Evolutionary conservation across 1,284 basidiomycete genomes (phyloP).

Genomic region (Volvariella volvacea): DNA sequence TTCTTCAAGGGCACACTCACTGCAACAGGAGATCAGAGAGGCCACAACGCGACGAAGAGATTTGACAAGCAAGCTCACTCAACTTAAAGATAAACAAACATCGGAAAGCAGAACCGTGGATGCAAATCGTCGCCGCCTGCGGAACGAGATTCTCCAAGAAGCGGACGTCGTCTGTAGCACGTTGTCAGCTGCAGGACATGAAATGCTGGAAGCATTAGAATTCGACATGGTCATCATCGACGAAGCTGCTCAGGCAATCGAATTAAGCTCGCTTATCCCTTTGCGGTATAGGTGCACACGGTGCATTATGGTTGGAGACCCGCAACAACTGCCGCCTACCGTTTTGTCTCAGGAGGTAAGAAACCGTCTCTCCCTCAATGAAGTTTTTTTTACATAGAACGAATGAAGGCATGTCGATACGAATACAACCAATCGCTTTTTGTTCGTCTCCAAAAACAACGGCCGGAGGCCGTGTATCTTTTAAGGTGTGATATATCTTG

Average conservation of each 20-base stretch:
- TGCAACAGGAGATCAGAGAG: slow-evolving; percentile 67
- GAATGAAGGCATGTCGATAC: slow-evolving; percentile 60
- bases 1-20: slow-evolving; percentile 33
- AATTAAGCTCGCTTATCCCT: slow-evolving; percentile 95
- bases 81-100: slow-evolving; percentile 76
- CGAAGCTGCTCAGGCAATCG: slow-evolving; percentile 96
- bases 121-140: slow-evolving; percentile 66
- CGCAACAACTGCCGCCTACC: slow-evolving; percentile 95
- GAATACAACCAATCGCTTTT: slow-evolving; percentile 93
- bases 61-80: slow-evolving; percentile 69
- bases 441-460: slow-evolving; percentile 82
- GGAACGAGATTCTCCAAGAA: slow-evolving; percentile 74
- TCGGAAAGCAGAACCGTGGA: slow-evolving; percentile 72
- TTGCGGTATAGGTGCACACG: slow-evolving; percentile 82
- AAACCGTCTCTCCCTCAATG: background rate
- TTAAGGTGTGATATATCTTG: slow-evolving; percentile 56
- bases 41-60: slow-evolving; percentile 59
- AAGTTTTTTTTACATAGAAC: background rate
- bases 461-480: slow-evolving; percentile 80
- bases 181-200: slow-evolving; percentile 89
- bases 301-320: slow-evolving; percentile 97
- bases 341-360: slow-evolving; percentile 81
- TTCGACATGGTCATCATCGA: slow-evolving; percentile 98
- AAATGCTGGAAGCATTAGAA: slow-evolving; percentile 76
- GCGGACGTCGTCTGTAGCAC: slow-evolving; percentile 96